phyloP scores from a whole-genome alignment of 2,329 filamentous ascomycete genomes.

The Sporothrix globosa region DNA sequence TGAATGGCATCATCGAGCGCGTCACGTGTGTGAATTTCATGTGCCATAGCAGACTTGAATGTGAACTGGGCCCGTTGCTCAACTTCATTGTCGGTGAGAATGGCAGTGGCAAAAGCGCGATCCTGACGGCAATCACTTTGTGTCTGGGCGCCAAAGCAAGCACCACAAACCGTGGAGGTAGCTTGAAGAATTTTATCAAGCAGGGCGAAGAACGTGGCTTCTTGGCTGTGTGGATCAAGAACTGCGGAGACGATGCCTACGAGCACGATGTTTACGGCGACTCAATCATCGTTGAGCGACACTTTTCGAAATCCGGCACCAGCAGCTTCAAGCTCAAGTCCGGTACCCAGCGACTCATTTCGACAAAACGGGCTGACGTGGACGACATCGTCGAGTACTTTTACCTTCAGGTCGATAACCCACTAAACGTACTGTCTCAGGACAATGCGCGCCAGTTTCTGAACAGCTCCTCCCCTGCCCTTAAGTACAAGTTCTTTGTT shows the following conservation, averaged over 20 bases:
- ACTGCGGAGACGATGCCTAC: slow-evolving; percentile 82
- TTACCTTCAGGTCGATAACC: slow-evolving; percentile 92
- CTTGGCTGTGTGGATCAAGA: slow-evolving; percentile 86
- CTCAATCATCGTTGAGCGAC: slow-evolving; percentile 85
- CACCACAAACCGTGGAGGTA: slow-evolving; percentile 87
- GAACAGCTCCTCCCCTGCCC: slow-evolving; percentile 75
- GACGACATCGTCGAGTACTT: slow-evolving; percentile 95
- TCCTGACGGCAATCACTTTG: slow-evolving; percentile 87
- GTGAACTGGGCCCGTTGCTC: slow-evolving; percentile 87
- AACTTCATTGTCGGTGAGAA: slow-evolving; percentile 99
- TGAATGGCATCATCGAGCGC: slow-evolving; percentile 84
- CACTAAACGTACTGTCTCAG: slow-evolving; percentile 92
- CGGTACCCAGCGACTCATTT: slow-evolving; percentile 69
- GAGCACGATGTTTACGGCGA: slow-evolving; percentile 80
- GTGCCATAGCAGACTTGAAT: slow-evolving; percentile 83
- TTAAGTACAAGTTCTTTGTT: slow-evolving; percentile 97
- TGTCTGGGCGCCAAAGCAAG: slow-evolving; percentile 95
- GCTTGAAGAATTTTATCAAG: slow-evolving; percentile 85
- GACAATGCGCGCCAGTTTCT: slow-evolving; percentile 94
- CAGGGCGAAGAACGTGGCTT: slow-evolving; percentile 77
- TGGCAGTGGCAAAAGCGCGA: slow-evolving; percentile 95
- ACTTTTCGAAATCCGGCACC: slow-evolving; percentile 74
- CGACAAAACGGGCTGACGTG: slow-evolving; percentile 81
- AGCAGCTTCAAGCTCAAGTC: slow-evolving; percentile 89
- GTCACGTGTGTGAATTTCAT: slow-evolving; percentile 93